These are phyloP conservation scores for Erythrophleum ivorense DNA, from an alignment of 331 rosid species.

Conservation along the genomic window DNA sequence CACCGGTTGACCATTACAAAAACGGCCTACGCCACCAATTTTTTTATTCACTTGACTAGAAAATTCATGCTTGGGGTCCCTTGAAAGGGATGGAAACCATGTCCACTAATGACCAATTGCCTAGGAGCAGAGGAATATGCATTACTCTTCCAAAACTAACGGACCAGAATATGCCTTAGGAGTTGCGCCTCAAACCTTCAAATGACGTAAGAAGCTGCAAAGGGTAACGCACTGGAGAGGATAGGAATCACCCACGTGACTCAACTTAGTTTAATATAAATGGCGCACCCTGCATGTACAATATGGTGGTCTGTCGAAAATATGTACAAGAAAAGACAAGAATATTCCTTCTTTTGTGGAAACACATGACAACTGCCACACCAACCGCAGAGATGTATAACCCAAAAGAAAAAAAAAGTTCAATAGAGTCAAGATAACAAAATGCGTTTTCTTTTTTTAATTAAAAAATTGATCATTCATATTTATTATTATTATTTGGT, in stretches of 20 bases:
- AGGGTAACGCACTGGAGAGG: background rate
- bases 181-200: conserved; percentile 9
- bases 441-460: background rate
- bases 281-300: conserved; percentile 3
- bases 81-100: conserved; percentile 34
- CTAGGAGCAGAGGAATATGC: conserved; percentile 19
- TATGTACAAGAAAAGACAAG: background rate
- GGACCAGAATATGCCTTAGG: conserved; percentile 35
- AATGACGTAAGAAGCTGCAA: background rate
- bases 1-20: conserved; percentile 30
- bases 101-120: conserved; percentile 29
- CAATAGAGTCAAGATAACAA: background rate
- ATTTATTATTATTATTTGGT: background rate
- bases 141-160: background rate
- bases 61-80: conserved; percentile 27
- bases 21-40: conserved; percentile 12
- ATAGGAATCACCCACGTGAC: background rate
- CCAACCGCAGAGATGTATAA: background rate
- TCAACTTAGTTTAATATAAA: too few species aligned
- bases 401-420: background rate
- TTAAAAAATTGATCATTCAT: background rate
- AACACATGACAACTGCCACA: background rate
- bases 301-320: background rate
- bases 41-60: conserved; percentile 21
- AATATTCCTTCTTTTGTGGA: background rate